Evolutionary conservation across 345 rosid genomes (phyloP).

Genomic region (Balakata baccata): DNA sequence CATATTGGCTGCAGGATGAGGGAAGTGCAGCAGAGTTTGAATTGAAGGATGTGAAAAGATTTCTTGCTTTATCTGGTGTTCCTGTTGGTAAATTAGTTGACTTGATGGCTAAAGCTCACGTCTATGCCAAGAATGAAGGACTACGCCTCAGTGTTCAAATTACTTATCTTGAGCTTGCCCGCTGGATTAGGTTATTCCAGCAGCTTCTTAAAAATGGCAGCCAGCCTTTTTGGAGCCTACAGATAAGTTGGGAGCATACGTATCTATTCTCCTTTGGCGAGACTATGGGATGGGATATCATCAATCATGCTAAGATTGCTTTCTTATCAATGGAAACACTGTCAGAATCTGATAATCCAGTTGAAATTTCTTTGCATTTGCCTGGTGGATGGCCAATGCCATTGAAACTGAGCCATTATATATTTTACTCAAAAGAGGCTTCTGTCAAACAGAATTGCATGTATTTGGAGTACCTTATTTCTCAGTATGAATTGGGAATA

Average conservation of each 20-base stretch:
- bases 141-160: constrained; percentile 43
- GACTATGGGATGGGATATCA: constrained; percentile 52
- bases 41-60: constrained; percentile 58
- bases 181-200: constrained; percentile 81
- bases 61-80: constrained; percentile 73
- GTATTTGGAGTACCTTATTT: constrained; percentile 74
- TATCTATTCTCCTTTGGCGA: constrained; percentile 80
- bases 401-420: constrained; percentile 51
- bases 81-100: constrained; percentile 57
- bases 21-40: constrained; percentile 44
- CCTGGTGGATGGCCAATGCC: constrained; percentile 94
- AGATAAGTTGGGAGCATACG: constrained; percentile 85
- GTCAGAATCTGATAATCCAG: constrained; percentile 26
- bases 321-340: constrained; percentile 43
- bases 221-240: constrained; percentile 74
- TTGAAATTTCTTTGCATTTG: constrained; percentile 42
- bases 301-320: constrained; percentile 47
- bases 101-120: constrained; percentile 86
- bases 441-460: constrained; percentile 72
- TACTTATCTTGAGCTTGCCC: constrained; percentile 80
- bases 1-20: constrained; percentile 68
- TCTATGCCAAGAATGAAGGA: constrained; percentile 60
- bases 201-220: constrained; percentile 70
- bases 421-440: constrained; percentile 59
- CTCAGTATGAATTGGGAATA: constrained; percentile 43